Base-by-base conservation (phyloP, 1,284 basidiomycete species). In the Moniliophthora roreri region DNA sequence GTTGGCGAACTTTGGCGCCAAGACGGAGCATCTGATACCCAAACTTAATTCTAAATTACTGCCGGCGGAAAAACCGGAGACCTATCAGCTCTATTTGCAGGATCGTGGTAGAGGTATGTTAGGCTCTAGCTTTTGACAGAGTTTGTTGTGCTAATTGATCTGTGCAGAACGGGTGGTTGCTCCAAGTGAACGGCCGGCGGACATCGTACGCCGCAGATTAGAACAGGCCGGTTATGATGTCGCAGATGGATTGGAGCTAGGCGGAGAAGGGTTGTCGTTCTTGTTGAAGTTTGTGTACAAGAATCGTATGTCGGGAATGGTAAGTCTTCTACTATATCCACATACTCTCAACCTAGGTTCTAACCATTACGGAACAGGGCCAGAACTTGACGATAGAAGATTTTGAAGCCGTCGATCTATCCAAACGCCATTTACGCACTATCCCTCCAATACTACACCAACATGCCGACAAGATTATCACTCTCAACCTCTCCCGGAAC, bases 181-280 rank as follows among this genome's bases (percentile, higher is more conserved):
- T 4, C 81, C 84, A 13, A 87, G 84, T 0, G 97, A 99, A 67
- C 81, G 85, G 53, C 96, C 96, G 0, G 85, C 94, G 0, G 82
- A 87, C 48, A 91, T 98, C 57, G 89, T 97, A 42, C 81, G 89
- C 46, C 81, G 93, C 45, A 80, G 95, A 47, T 75, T 99, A 49
- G 84, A 92, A 60, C 93, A 98, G 67, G 93, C 94, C 5, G 97
- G 97, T 0, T 98, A 95, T 65, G 91, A 90, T 40, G 80, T 87
- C 26, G 78, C 81, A 8, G 97, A 99, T 66, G 84, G 87, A 13
- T 72, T 93, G 6, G 89, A 94, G 35, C 78, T 98, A 18, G 92
- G 90, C 0, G 82, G 85, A 21, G 89, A 92, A 42, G 93, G 95
- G 55, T 76, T 97, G 55, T 82, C 85, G 2, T 95, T 96, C 65